Evolutionary conservation across 768 basidiomycete genomes (phyloP).

Genomic region (Rhodotorula paludigena): DNA sequence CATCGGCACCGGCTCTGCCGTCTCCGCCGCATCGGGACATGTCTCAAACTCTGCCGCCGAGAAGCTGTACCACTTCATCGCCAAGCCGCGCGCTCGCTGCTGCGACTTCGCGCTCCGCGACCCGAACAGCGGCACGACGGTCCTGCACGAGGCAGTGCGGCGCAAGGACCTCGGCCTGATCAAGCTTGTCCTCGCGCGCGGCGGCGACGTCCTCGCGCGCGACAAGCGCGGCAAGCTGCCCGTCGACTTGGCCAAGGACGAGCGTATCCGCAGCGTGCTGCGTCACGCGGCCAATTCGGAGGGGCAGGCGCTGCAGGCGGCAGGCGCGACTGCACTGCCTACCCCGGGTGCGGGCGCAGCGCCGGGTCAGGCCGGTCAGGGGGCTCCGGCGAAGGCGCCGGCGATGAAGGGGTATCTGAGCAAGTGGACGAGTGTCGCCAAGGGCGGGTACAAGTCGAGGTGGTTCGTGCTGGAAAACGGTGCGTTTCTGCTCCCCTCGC

Average conservation of each 20-base stretch:
- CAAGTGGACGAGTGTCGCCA: slow-evolving; percentile 88
- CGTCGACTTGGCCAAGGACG: slow-evolving; percentile 67
- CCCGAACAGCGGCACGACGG: slow-evolving; percentile 57
- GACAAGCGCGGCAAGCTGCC: slow-evolving; percentile 67
- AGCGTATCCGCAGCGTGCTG: slow-evolving; percentile 69
- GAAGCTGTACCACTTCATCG: slow-evolving; percentile 53
- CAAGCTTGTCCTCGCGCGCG: slow-evolving; percentile 75
- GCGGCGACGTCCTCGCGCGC: slow-evolving; percentile 81
- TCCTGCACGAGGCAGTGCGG: slow-evolving; percentile 81
- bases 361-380: not conserved
- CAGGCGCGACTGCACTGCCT: no score
- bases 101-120: slow-evolving; percentile 78
- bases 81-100: slow-evolving; percentile 63
- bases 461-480: slow-evolving; percentile 87
- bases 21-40: slow-evolving; percentile 42
- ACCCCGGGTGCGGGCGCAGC: not conserved
- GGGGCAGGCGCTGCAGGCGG: slow-evolving; percentile 11
- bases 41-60: slow-evolving; percentile 36
- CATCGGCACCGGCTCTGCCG: slow-evolving; percentile 47
- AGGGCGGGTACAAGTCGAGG: slow-evolving; percentile 70
- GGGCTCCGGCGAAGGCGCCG: slow-evolving; percentile 41
- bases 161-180: slow-evolving; percentile 74
- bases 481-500: not conserved
- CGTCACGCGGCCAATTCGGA: slow-evolving; percentile 62
- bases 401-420: slow-evolving; percentile 68